phyloP scores from a whole-genome alignment of 2,329 filamentous ascomycete species.

The Tolypocladium sp. region DNA sequence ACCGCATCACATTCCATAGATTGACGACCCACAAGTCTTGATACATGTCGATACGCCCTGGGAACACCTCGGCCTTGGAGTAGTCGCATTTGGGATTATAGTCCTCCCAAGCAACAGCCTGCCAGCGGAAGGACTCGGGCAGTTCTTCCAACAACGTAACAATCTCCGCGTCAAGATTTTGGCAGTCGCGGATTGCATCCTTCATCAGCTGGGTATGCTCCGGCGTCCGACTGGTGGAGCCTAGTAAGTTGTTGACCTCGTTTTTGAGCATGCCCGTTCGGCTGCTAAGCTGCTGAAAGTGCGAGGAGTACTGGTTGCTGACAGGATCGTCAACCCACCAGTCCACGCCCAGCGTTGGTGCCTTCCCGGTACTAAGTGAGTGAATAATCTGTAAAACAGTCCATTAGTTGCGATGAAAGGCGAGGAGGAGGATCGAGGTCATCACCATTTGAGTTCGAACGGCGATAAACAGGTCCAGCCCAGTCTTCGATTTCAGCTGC shows the following conservation, averaged over 20 bases:
- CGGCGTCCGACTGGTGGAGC: constrained; percentile 31
- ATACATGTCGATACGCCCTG: constrained; percentile 51
- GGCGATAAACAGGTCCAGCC: constrained; percentile 45
- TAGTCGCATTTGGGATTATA: constrained; percentile 42
- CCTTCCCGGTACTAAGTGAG: constrained; percentile 40
- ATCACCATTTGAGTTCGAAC: constrained; percentile 51
- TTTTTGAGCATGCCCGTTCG: constrained; percentile 42
- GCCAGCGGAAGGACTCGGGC: constrained; percentile 37
- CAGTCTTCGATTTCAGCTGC: constrained; percentile 41
- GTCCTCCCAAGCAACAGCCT: constrained; percentile 47
- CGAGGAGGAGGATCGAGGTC: not conserved
- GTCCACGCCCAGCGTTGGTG: constrained; percentile 41
- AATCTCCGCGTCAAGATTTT: constrained; percentile 41
- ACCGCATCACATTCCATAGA: constrained; percentile 45
- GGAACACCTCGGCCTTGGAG: constrained; percentile 43
- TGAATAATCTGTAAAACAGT: constrained; percentile 37
- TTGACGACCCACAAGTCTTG: constrained; percentile 47
- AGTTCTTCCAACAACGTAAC: constrained; percentile 38
- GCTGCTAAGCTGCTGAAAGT: constrained; percentile 41
- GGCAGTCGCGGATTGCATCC: constrained; percentile 39
- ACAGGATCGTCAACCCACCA: constrained; percentile 48
- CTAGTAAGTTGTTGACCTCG: constrained; percentile 41
- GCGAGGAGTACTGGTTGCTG: constrained; percentile 34
- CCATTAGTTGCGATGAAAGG: not conserved
- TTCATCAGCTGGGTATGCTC: constrained; percentile 41